Conservation (phyloP, 1,284 basidiomycete species). For the Ganoderma sinense region DNA sequence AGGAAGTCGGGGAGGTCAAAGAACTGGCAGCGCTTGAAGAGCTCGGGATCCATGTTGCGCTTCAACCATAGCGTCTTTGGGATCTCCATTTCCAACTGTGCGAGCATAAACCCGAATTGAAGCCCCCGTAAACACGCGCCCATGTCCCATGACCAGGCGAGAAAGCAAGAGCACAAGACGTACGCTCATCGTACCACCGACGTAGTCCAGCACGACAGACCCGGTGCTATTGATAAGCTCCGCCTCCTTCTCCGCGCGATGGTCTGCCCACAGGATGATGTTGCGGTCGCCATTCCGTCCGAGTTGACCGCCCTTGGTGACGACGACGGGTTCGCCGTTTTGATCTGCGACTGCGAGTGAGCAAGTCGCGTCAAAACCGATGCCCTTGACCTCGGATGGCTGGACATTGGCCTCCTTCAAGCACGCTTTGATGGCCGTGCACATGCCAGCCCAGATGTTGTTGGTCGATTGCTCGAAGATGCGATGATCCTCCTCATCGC, state of each 20-base stretch:
- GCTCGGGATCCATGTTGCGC: constrained; percentile 78
- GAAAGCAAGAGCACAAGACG: constrained; percentile 39
- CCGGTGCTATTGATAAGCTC: constrained; percentile 88
- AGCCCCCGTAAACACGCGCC: background rate
- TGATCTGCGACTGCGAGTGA: constrained; percentile 89
- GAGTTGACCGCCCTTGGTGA: constrained; percentile 75
- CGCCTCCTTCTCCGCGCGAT: constrained; percentile 93
- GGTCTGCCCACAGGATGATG: constrained; percentile 94
- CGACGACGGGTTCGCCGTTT: constrained; percentile 78
- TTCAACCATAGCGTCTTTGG: constrained; percentile 98
- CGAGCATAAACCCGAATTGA: background rate
- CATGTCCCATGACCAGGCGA: background rate
- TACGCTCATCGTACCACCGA: constrained; percentile 97
- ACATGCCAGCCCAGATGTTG: constrained; percentile 89
- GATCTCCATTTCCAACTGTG: constrained; percentile 94
- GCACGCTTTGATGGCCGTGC: constrained; percentile 74
- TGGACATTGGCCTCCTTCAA: constrained; percentile 69
- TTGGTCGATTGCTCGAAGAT: constrained; percentile 95
- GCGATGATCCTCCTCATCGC: constrained; percentile 84
- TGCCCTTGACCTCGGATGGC: constrained; percentile 78
- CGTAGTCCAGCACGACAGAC: constrained; percentile 91
- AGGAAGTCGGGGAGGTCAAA: constrained; percentile 98
- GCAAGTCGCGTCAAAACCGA: constrained; percentile 98
- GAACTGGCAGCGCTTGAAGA: constrained; percentile 90
- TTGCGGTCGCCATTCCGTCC: constrained; percentile 79